phyloP scores from a whole-genome alignment of 164 flowering plant species.

The Taxillus chinensis region DNA sequence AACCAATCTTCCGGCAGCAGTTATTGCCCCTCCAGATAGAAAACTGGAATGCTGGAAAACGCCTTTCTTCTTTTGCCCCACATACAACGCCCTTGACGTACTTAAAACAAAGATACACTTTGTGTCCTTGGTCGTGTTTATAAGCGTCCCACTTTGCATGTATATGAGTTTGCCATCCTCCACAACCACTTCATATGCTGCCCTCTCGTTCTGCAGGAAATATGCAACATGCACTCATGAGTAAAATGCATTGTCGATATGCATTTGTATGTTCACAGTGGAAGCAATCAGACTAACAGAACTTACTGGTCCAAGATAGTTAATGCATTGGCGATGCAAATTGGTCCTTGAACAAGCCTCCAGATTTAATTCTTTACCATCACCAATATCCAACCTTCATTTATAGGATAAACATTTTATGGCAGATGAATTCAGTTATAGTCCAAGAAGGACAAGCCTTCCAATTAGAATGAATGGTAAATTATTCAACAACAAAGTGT shows the following conservation, averaged over 20 bases:
- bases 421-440: too few species aligned
- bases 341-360: constrained; percentile 18
- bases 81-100: constrained; percentile 31
- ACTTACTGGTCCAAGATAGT: constrained; percentile 43
- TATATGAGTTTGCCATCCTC: constrained; percentile 33
- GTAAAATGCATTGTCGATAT: not conserved
- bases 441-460: not conserved
- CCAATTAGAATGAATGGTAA: not conserved
- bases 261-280: too few species aligned
- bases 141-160: constrained; percentile 17
- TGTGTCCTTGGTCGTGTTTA: constrained; percentile 23
- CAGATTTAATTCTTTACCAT: constrained; percentile 35
- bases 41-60: constrained; percentile 53
- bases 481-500: not conserved
- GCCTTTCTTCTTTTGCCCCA: constrained; percentile 40
- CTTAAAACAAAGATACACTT: constrained; percentile 58
- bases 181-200: constrained; percentile 35
- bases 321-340: constrained; percentile 32
- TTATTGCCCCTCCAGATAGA: constrained; percentile 30
- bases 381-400: constrained; percentile 47
- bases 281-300: too few species aligned
- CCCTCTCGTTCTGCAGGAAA: constrained; percentile 32
- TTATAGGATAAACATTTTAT: not conserved
- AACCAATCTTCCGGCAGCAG: constrained; percentile 33
- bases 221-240: not conserved